These are phyloP conservation scores for Fimicolochytrium jonesii DNA, from an alignment of 192 early-diverging fungal species.

Conservation along the genomic window DNA sequence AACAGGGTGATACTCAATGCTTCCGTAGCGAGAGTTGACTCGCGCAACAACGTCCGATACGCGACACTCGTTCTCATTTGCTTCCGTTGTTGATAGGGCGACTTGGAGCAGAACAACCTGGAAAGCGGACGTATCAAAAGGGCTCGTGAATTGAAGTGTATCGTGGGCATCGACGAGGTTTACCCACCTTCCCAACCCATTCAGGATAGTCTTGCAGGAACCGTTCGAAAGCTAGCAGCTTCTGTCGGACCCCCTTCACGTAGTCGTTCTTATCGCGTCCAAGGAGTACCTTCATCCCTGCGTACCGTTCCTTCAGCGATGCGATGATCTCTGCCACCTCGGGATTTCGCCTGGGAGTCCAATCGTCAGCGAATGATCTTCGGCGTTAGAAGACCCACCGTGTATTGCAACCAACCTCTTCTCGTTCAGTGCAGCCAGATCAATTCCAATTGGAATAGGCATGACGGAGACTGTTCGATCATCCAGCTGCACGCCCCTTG, in stretches of 20 bases:
- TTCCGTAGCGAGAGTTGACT: conserved; percentile 89
- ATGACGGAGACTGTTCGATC: conserved; percentile 45
- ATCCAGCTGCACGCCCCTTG: conserved; percentile 50
- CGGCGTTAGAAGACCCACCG: too few relatives aligned
- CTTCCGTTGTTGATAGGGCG: conserved; percentile 83
- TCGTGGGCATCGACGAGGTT: background rate
- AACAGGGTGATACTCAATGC: conserved; percentile 85
- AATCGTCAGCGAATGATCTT: too few relatives aligned
- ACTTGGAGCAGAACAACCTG: conserved; percentile 92
- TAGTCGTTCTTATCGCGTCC: conserved; percentile 59
- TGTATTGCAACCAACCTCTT: conserved; percentile 41
- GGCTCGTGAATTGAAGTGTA: conserved; percentile 9
- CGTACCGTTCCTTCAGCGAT: conserved; percentile 43
- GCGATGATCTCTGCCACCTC: conserved; percentile 41
- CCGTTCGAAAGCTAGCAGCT: conserved; percentile 50
- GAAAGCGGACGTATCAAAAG: too few relatives aligned
- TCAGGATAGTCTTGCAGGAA: conserved; percentile 48
- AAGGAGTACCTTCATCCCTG: conserved; percentile 46
- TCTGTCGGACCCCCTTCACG: conserved; percentile 54
- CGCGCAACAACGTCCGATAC: conserved; percentile 87
- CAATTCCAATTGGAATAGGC: conserved; percentile 55
- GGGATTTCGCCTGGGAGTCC: conserved; percentile 24
- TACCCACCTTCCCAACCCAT: conserved; percentile 43
- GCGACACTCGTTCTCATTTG: conserved; percentile 82
- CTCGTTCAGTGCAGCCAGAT: conserved; percentile 61